A percentile compares a stretch with the other conserved stretches of the same genome.
Conservation (phyloP, 768 basidiomycete species). For the Boletus huronensis region DNA sequence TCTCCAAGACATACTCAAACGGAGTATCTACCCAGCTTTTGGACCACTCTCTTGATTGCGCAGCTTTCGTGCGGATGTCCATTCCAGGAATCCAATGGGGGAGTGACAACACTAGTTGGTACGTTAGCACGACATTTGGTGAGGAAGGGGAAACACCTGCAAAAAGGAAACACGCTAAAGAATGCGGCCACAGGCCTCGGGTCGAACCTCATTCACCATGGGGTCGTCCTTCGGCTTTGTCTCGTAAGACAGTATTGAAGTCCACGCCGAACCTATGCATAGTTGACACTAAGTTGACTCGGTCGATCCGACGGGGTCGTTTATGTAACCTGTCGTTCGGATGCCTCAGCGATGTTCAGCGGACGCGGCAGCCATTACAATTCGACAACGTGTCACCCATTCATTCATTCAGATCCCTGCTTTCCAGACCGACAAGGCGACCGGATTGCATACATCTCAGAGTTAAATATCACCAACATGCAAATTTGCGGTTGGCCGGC, state of each 20-base stretch:
- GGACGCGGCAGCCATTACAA: neutral
- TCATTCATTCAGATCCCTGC: too few species aligned
- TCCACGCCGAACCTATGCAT: constrained; percentile 32
- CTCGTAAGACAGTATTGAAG: constrained; percentile 34
- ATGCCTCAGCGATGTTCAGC: too few species aligned
- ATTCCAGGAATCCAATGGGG: constrained; percentile 31
- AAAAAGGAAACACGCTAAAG: constrained; percentile 13
- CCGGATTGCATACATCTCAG: neutral
- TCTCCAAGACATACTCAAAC: constrained; percentile 15
- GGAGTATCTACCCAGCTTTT: constrained; percentile 19
- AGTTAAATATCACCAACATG: neutral
- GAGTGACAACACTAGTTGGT: constrained; percentile 22
- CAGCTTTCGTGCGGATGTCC: constrained; percentile 25
- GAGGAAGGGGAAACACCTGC: neutral
- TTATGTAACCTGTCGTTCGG: too few species aligned
- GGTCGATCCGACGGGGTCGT: too few species aligned
- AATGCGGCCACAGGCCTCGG: constrained; percentile 21
- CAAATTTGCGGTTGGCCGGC: constrained; percentile 2
- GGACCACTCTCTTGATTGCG: constrained; percentile 15
- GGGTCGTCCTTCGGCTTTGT: constrained; percentile 26
- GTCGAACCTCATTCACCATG: constrained; percentile 25
- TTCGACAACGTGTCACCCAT: neutral
- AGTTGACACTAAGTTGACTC: too few species aligned
- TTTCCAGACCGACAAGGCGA: neutral
- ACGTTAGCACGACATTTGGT: constrained; percentile 5